Conservation (phyloP, 225 moss, liverwort and hornwort genomes). For the Bryoerythrophyllum caledonicum region DNA sequence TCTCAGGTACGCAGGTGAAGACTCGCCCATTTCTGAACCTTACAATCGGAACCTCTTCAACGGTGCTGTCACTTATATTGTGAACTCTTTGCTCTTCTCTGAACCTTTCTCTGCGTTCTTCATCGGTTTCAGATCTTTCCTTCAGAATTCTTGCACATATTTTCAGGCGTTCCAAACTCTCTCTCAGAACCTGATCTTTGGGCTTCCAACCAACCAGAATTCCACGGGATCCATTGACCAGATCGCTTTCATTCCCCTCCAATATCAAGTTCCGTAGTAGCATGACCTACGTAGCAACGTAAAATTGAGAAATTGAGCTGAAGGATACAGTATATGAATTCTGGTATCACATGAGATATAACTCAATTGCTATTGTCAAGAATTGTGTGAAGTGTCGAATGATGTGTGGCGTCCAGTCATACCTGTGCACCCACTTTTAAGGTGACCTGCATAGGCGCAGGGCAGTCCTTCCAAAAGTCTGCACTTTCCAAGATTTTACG, state of each 20-base stretch:
- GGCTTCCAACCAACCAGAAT: constrained; percentile 72
- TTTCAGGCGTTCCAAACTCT: too few species aligned
- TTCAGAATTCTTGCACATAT: not conserved
- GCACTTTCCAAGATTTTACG: constrained; percentile 32
- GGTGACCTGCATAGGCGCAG: constrained; percentile 44
- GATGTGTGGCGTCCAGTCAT: too few species aligned
- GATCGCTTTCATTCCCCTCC: constrained; percentile 38
- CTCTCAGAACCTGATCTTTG: constrained; percentile 37
- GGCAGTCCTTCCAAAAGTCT: constrained; percentile 61
- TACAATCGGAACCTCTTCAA: constrained; percentile 60
- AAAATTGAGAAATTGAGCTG: constrained; percentile 10
- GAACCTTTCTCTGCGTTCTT: constrained; percentile 24
- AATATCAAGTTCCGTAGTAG: constrained; percentile 64
- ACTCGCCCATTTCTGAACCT: constrained; percentile 61
- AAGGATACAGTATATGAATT: not conserved
- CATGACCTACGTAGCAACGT: constrained; percentile 55
- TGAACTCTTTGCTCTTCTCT: constrained; percentile 20
- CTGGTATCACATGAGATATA: too few species aligned
- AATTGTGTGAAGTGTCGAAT: not conserved
- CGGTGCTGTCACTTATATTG: constrained; percentile 34
- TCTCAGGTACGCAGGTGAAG: constrained; percentile 56
- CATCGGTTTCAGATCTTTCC: constrained; percentile 21
- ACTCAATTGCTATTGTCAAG: too few species aligned
- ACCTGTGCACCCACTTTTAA: constrained; percentile 83
- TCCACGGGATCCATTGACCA: constrained; percentile 91